Conservation (phyloP, 805 yeast species). For the Candida krabiensis region DNA sequence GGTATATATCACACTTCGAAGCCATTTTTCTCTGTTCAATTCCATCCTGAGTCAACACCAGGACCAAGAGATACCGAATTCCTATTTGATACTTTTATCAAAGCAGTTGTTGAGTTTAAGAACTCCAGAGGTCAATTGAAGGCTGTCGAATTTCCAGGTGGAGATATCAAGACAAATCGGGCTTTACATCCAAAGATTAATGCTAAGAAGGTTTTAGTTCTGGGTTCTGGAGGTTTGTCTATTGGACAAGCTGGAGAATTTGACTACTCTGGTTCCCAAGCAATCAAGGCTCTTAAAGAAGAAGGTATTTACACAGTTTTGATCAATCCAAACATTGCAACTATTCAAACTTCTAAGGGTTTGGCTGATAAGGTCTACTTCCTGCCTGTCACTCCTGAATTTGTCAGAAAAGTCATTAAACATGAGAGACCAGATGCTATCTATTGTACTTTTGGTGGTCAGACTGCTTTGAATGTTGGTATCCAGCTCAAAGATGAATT, state of each 20-base stretch:
- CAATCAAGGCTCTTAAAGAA: conserved; percentile 96
- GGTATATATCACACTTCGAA: conserved; percentile 89
- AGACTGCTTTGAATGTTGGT: conserved; percentile 96
- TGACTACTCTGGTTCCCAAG: conserved; percentile 98
- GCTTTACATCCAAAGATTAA: conserved; percentile 75
- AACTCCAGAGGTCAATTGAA: conserved; percentile 55
- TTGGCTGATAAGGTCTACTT: conserved; percentile 97
- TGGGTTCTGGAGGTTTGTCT: conserved; percentile 97
- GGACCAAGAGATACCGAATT: conserved; percentile 99
- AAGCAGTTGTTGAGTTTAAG: conserved; percentile 70
- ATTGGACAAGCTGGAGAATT: conserved; percentile 99
- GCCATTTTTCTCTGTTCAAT: conserved; percentile 96
- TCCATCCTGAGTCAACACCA: conserved; percentile 98
- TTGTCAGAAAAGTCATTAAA: conserved; percentile 91
- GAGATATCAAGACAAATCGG: conserved; percentile 67
- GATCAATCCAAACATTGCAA: conserved; percentile 97
- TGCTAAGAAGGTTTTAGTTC: conserved; percentile 87
- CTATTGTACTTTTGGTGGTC: conserved; percentile 97
- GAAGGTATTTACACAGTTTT: conserved; percentile 95
- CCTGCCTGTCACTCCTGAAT: conserved; percentile 96
- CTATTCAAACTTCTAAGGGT: conserved; percentile 97
- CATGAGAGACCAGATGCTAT: conserved; percentile 97
- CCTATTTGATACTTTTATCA: conserved; percentile 88
- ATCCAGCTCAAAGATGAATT: conserved; percentile 94
- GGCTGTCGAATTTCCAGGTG: conserved; percentile 91